Percentiles rank a stretch among this genome's conserved stretches.
Conservation (phyloP, 345 rosid species). For the Eucalyptus brandiana region DNA sequence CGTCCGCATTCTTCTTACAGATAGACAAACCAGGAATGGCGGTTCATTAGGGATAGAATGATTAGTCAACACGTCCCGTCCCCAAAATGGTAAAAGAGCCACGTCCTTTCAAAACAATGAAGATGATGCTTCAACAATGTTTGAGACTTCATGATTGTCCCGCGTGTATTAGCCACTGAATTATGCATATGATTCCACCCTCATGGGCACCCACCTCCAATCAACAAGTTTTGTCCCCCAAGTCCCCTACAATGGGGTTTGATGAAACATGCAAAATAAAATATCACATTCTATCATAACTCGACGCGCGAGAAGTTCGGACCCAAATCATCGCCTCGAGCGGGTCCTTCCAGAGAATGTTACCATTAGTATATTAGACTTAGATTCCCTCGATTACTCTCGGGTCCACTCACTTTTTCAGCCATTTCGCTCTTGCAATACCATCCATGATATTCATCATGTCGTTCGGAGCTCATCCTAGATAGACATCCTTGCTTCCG, state of each 20-base stretch:
- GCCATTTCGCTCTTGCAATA: neutral
- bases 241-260: neutral
- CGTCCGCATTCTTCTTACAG: neutral
- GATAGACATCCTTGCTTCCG: neutral
- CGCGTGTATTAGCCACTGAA: neutral
- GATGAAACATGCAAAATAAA: neutral
- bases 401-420: neutral
- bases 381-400: neutral
- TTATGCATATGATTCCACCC: neutral
- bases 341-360: neutral
- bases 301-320: neutral
- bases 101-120: neutral
- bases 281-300: neutral
- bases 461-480: neutral
- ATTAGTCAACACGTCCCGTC: neutral
- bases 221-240: neutral
- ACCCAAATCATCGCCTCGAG: neutral
- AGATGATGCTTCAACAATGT: neutral
- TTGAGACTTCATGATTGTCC: neutral
- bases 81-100: neutral
- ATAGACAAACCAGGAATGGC: neutral
- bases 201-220: neutral
- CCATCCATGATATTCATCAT: neutral
- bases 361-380: neutral
- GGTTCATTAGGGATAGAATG: neutral